These are phyloP conservation scores for Leccinum pallidistipes DNA, from an alignment of 1,284 basidiomycete genomes.

Conservation along the genomic window DNA sequence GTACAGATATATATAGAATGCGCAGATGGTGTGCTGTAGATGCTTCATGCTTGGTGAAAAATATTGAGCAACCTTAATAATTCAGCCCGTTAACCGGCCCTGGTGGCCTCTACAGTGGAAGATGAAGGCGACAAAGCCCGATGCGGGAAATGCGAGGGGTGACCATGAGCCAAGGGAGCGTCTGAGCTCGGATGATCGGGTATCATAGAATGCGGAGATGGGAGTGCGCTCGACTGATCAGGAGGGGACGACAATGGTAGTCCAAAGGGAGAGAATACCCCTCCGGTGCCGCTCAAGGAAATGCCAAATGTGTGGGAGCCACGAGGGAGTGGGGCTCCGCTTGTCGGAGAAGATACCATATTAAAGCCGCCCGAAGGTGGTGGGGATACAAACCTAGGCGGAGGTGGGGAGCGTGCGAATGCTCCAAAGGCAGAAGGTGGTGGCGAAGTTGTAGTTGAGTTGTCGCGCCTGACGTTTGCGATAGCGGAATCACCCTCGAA, in stretches of 20 bases:
- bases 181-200: conserved; percentile 56
- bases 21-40: conserved; percentile 41
- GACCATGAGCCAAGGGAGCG: conserved; percentile 43
- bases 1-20: conserved; percentile 42
- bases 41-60: conserved; percentile 40
- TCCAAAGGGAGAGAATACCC: conserved; percentile 63
- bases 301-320: conserved; percentile 35
- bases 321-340: conserved; percentile 30
- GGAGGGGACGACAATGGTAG: conserved; percentile 42
- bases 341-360: conserved; percentile 37
- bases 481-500: conserved; percentile 37
- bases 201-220: conserved; percentile 53
- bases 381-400: conserved; percentile 55
- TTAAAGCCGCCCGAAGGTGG: conserved; percentile 43
- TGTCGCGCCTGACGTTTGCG: conserved; percentile 37
- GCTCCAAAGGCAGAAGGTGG: conserved; percentile 42
- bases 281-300: conserved; percentile 29
- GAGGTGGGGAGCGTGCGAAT: conserved; percentile 59
- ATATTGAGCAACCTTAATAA: conserved; percentile 41
- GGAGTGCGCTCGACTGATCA: conserved; percentile 37
- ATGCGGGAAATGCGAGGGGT: conserved; percentile 45
- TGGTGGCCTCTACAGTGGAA: conserved; percentile 57
- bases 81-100: conserved; percentile 43
- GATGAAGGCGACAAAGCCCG: conserved; percentile 50
- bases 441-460: conserved; percentile 41